Conservation (phyloP, 805 yeast species). For the Saccharomycopsis sp. region DNA sequence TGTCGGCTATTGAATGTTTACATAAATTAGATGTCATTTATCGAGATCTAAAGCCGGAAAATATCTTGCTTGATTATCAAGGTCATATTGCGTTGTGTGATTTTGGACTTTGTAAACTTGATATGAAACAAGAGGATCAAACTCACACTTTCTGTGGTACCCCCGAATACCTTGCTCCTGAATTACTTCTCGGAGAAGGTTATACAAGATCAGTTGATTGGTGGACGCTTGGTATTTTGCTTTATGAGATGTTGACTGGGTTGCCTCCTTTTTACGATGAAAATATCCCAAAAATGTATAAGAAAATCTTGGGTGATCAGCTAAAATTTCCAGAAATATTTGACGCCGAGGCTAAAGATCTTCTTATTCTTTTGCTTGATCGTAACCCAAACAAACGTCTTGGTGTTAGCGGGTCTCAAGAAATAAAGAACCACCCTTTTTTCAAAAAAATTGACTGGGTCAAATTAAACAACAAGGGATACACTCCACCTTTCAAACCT, state of each 20-base stretch:
- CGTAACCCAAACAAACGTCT: constrained; percentile 61
- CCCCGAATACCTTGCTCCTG: constrained; percentile 96
- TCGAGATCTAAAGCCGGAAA: constrained; percentile 94
- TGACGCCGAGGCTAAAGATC: constrained; percentile 70
- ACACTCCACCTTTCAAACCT: constrained; percentile 94
- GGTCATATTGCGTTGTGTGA: constrained; percentile 98
- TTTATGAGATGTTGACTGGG: constrained; percentile 95
- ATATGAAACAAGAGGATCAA: constrained; percentile 86
- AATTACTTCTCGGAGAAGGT: constrained; percentile 82
- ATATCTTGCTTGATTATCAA: constrained; percentile 87
- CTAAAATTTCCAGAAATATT: constrained; percentile 82
- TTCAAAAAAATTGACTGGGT: constrained; percentile 73
- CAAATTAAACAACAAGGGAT: constrained; percentile 57
- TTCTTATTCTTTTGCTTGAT: constrained; percentile 55
- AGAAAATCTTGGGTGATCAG: constrained; percentile 85
- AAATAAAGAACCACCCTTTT: constrained; percentile 73
- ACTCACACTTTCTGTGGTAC: constrained; percentile 96
- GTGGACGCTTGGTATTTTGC: constrained; percentile 95
- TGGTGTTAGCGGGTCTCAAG: constrained; percentile 73
- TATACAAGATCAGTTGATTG: constrained; percentile 95
- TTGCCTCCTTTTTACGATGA: constrained; percentile 97
- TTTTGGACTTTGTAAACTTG: constrained; percentile 91
- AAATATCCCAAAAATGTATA: constrained; percentile 87
- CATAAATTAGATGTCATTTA: constrained; percentile 91
- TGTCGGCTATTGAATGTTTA: constrained; percentile 86